Evolutionary conservation across 176 grass and related monocot genomes (phyloP).

Genomic region (Bothriochloa decipiens): DNA sequence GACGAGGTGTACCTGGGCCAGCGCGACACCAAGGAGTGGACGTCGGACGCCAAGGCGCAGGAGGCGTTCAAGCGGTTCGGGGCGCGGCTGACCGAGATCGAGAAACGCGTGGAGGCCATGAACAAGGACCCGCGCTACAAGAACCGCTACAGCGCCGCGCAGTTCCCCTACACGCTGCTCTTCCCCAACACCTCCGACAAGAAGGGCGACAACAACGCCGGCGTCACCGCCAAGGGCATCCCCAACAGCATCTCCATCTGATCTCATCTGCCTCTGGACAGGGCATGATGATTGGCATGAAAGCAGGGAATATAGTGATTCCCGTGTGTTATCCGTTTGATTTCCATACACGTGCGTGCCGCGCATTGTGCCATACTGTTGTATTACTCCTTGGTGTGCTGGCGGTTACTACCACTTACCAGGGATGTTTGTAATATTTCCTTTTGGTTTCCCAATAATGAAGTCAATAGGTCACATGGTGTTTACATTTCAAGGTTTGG

Average conservation of each 20-base stretch:
- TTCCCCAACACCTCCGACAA: background rate
- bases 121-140: background rate
- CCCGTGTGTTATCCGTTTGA: background rate
- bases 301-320: background rate
- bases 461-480: background rate
- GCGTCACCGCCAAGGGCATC: slow-evolving; percentile 4
- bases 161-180: slow-evolving; percentile 10
- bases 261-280: background rate
- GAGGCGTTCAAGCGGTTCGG: slow-evolving; percentile 6
- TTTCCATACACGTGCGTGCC: too few species aligned
- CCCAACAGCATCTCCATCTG: background rate
- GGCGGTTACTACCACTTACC: background rate
- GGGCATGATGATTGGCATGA: too few species aligned
- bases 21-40: slow-evolving; percentile 18
- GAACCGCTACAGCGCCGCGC: background rate
- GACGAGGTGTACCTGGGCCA: slow-evolving; percentile 6
- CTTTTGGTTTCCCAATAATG: background rate
- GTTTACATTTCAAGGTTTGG: too few species aligned
- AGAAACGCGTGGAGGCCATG: background rate
- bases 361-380: too few species aligned
- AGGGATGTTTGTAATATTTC: background rate
- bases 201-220: background rate
- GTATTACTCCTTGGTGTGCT: too few species aligned
- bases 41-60: slow-evolving; percentile 1
- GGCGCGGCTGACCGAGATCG: background rate